Percentiles rank a stretch among this genome's conserved stretches.
Conservation (phyloP, 2,329 filamentous ascomycete genomes). For the Calcarisporium arbuscula region DNA sequence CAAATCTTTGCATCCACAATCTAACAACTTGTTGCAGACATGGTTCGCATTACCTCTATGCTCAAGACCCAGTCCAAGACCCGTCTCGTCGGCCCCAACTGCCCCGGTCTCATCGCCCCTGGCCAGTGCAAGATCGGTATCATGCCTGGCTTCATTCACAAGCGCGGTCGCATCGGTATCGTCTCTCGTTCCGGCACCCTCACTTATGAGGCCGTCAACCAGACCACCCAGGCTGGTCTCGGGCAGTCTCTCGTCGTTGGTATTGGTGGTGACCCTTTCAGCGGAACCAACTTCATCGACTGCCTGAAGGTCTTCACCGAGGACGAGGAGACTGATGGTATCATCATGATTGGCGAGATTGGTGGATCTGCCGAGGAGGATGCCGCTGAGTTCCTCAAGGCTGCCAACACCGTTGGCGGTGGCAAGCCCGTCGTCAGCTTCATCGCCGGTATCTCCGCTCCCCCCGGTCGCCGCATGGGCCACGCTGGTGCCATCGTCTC, state of each 20-base stretch:
- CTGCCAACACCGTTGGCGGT: constrained; percentile 78
- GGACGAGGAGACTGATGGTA: constrained; percentile 94
- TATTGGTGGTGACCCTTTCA: constrained; percentile 98
- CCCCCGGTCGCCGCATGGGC: constrained; percentile 94
- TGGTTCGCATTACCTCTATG: constrained; percentile 98
- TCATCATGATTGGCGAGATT: constrained; percentile 99
- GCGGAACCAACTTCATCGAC: constrained; percentile 99
- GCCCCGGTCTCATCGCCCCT: constrained; percentile 89
- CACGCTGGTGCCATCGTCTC: constrained; percentile 98
- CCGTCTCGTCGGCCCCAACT: constrained; percentile 93
- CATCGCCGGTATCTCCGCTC: constrained; percentile 96
- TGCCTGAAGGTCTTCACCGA: constrained; percentile 95
- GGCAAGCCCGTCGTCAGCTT: constrained; percentile 95
- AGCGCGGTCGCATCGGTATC: constrained; percentile 96
- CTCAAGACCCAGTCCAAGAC: constrained; percentile 97
- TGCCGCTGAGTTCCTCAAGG: constrained; percentile 89
- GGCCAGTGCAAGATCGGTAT: constrained; percentile 99
- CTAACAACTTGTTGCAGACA: constrained; percentile 56
- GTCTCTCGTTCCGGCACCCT: constrained; percentile 97
- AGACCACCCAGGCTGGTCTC: constrained; percentile 93
- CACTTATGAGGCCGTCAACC: constrained; percentile 99
- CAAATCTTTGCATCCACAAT: constrained; percentile 22
- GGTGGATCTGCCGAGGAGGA: constrained; percentile 97
- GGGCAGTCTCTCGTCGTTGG: constrained; percentile 97
- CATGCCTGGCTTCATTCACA: constrained; percentile 99